Evolutionary conservation across 768 basidiomycete genomes (phyloP), one percentile per base, ranked within the genome.

Genomic region (Phanerochaete sordida): DNA sequence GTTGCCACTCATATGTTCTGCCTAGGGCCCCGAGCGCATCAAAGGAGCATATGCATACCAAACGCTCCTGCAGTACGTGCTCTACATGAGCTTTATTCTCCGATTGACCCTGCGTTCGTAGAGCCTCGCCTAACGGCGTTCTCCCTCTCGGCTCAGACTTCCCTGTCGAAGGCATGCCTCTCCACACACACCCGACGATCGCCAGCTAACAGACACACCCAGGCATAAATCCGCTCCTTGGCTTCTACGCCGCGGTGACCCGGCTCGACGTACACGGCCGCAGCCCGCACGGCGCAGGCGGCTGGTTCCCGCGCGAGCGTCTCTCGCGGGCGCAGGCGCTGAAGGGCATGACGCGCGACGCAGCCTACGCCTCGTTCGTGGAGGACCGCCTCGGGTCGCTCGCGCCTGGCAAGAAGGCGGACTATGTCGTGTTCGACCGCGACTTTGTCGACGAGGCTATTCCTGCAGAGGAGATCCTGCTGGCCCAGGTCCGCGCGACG

Each of bases 131-230:
- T 5, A 73, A 75, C n/a, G 72, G 79, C 0, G 70, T 86, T 15
- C 79, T 95, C 2, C 87, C 93, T 0, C 79, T 98, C 1, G 95
- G 96, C 2, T 93, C 93, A 2, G 95, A 98, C 71, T 97, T 98
- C 72, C 96, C 96, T 0, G 87, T 98, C 2, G 95, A 98, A 72
- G 82, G 53, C 26, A 23, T 13, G 52, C 11, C 21, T n/a, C 30
- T 9, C 30, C 2, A 19, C 15, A 9, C 33, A 1, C 11, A 1
- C 1, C 1, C 24, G 23, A 24, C 5, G 1, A 2, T 12, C 1
- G 7, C 13, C 6, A n/a, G 3, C 13, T 11, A 21, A 54, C 31
- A 21, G 12, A 2, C 9, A 13, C 31, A 23, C 24, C n/a, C 37
- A 54, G 53, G 84, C 11, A 87, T 96, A 56, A 92, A 96, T 68